Evolutionary conservation across 176 grass and related monocot species (phyloP), one percentile per base, ranked within the genome.

Genomic region (Tillandsia fasciculata): DNA sequence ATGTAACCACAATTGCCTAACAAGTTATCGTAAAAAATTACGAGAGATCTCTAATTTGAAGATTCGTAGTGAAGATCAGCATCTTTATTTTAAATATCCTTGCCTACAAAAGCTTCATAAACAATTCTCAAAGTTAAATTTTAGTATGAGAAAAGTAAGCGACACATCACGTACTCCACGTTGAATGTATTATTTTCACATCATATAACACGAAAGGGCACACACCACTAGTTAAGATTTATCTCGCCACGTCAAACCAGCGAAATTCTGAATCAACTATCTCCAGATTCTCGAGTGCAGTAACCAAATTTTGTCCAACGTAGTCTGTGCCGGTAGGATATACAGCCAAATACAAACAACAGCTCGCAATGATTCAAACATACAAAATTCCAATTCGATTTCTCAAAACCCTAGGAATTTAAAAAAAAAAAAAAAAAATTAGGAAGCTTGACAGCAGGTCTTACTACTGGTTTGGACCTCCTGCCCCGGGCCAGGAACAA

Each of bases 401-500:
- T 23, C 11, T 20, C 49, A 11, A 51, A 12, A 50, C 50, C 33
- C 33, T 42, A 42, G 33, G 33, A 42, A 42, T 42, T 24, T 1
- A 24, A 24, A 24, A 24, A 24, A 24, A 24, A 24, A 24, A 42
- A 42, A 42, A 42, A 42, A 7, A 42, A 33, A 42, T 22, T 28
- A 74, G 64, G 53, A 81, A 49, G 81, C 68, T 50, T 65, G 65
- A 76, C 79, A 79, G 28, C 79, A 87, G 20, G 67, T 75, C 51
- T 82, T 92, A 53, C 63, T 87, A 48, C 88, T 42, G 33, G 33
- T 85, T 2, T 85, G 89, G 12, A 85, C 79, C 83, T 92, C 89
- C 76, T 88, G 79, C 0, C 48, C 84, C 3, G 85, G 85, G 3
- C 89, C 85, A 51, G 85, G 76, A 29, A 92, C 65, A 2, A 88